These are phyloP conservation scores for Epichloe festucae DNA, from an alignment of 2,329 filamentous ascomycete genomes.

Conservation along the genomic window DNA sequence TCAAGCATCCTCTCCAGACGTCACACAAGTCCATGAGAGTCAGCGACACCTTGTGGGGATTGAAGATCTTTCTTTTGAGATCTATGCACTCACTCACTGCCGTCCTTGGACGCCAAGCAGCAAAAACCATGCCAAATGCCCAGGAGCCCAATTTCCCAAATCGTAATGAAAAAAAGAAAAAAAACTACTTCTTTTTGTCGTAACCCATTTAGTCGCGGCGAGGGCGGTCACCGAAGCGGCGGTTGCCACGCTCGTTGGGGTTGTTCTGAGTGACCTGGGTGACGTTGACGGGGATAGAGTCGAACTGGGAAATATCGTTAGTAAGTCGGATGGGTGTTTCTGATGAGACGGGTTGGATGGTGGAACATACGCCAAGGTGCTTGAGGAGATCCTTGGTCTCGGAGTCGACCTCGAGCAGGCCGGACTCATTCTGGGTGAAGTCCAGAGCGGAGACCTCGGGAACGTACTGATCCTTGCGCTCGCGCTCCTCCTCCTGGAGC, in stretches of 20 bases:
- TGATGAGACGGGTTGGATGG: background rate
- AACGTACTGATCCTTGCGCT: constrained; percentile 99
- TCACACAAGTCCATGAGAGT: constrained; percentile 41
- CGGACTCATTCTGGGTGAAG: constrained; percentile 89
- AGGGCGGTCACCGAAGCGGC: constrained; percentile 59
- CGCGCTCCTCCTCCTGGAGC: constrained; percentile 99
- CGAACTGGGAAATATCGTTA: constrained; percentile 54
- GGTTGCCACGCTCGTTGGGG: constrained; percentile 62
- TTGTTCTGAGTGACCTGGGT: constrained; percentile 83
- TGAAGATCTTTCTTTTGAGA: constrained; percentile 45
- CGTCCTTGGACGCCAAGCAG: constrained; percentile 44
- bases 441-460: constrained; percentile 97
- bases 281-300: constrained; percentile 94
- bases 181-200: background rate
- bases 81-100: constrained; percentile 45
- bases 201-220: constrained; percentile 18
- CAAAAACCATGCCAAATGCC: constrained; percentile 30
- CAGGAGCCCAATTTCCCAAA: constrained; percentile 25
- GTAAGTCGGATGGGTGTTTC: constrained; percentile 1
- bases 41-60: constrained; percentile 76
- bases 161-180: constrained; percentile 4
- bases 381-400: constrained; percentile 99
- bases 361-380: constrained; percentile 81
- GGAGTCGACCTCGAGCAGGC: constrained; percentile 85
- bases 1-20: constrained; percentile 70